Conservation (phyloP, 768 basidiomycete species). For the Strobilomyces dryophilus region DNA sequence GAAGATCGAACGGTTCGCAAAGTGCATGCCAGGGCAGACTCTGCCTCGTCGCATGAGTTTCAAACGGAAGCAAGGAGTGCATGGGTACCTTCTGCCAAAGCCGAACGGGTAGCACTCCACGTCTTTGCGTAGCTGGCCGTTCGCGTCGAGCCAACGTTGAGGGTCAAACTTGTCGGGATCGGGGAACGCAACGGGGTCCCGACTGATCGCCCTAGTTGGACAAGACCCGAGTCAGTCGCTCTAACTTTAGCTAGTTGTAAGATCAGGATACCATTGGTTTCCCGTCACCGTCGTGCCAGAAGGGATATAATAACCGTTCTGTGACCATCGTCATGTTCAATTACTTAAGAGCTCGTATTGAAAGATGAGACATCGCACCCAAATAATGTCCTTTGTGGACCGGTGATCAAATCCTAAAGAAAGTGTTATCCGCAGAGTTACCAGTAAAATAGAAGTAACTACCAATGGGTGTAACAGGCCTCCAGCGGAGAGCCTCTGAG, state of each 20-base stretch:
- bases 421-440: neutral
- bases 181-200: conserved; percentile 52
- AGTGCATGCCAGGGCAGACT: conserved; percentile 60
- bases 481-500: conserved; percentile 36
- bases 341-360: conserved; percentile 31
- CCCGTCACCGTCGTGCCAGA: conserved; percentile 20
- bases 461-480: conserved; percentile 31
- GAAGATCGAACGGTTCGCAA: conserved; percentile 50
- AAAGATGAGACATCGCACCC: conserved; percentile 33
- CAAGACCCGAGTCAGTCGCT: neutral
- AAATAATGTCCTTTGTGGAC: conserved; percentile 59
- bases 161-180: conserved; percentile 57
- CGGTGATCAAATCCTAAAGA: conserved; percentile 49
- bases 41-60: too few relatives aligned
- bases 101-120: conserved; percentile 49
- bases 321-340: neutral
- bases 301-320: conserved; percentile 23
- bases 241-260: neutral
- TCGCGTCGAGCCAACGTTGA: conserved; percentile 46
- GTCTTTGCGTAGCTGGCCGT: conserved; percentile 44
- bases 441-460: neutral
- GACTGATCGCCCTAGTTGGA: conserved; percentile 41
- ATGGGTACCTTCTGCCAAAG: conserved; percentile 40
- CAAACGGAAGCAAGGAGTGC: neutral
- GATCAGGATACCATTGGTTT: conserved; percentile 15